A percentile compares a stretch with the other conserved stretches of the same genome.
These are phyloP conservation scores for Paraphaeosphaeria minitans DNA, from an alignment of 2,329 filamentous ascomycete genomes.

Conservation along the genomic window DNA sequence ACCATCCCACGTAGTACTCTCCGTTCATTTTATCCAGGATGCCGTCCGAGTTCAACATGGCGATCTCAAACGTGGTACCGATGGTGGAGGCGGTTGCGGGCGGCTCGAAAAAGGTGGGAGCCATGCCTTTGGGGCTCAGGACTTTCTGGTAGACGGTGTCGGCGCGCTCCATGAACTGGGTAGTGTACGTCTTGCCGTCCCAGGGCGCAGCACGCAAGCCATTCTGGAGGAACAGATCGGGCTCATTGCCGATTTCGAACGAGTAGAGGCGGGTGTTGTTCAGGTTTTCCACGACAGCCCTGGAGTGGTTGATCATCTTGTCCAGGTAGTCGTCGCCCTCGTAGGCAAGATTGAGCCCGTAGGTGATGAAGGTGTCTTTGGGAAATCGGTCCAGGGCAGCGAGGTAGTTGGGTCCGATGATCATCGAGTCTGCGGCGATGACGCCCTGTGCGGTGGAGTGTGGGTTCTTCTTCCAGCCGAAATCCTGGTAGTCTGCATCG, in stretches of 20 bases:
- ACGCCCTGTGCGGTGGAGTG: slow-evolving; percentile 48
- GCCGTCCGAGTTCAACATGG: slow-evolving; percentile 48
- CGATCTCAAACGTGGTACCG: slow-evolving; percentile 56
- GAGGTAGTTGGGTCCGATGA: slow-evolving; percentile 57
- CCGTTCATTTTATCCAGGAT: slow-evolving; percentile 47
- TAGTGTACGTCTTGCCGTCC: slow-evolving; percentile 51
- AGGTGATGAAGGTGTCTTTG: slow-evolving; percentile 56
- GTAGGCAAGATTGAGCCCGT: slow-evolving; percentile 58
- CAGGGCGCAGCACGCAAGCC: slow-evolving; percentile 52
- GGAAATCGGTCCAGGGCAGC: slow-evolving; percentile 56
- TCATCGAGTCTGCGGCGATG: slow-evolving; percentile 51
- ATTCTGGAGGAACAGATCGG: slow-evolving; percentile 52
- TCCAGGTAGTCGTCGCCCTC: slow-evolving; percentile 51
- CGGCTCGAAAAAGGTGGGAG: slow-evolving; percentile 55
- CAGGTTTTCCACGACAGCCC: slow-evolving; percentile 44
- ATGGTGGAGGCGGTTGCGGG: slow-evolving; percentile 58
- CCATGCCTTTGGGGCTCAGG: slow-evolving; percentile 48
- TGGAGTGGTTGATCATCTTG: slow-evolving; percentile 50
- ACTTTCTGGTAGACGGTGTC: slow-evolving; percentile 53
- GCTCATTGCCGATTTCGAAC: slow-evolving; percentile 53
- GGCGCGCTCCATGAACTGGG: slow-evolving; percentile 54
- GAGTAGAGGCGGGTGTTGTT: slow-evolving; percentile 48
- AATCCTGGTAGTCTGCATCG: slow-evolving; percentile 43
- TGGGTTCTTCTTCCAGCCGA: slow-evolving; percentile 47
- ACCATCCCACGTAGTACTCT: slow-evolving; percentile 48